Conservation (phyloP, 768 basidiomycete genomes). For the Chalciporus piperatus region DNA sequence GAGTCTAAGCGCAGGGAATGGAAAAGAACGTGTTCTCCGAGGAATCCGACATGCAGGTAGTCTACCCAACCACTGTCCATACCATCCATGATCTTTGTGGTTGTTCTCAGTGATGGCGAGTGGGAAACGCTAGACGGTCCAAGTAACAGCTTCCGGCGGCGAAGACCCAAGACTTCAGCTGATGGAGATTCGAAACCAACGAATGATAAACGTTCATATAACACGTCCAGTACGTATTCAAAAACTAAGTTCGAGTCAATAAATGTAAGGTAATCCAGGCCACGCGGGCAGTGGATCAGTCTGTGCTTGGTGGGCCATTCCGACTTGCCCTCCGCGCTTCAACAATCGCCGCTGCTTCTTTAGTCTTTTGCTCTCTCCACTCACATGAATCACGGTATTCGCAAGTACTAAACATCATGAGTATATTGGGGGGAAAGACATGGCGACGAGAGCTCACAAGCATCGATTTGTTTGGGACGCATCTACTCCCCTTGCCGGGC, state of each 20-base stretch:
- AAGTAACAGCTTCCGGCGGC: too few species aligned
- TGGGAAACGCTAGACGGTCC: too few species aligned
- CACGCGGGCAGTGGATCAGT: background rate
- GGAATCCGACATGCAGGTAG: conserved; percentile 40
- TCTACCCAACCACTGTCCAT: conserved; percentile 36
- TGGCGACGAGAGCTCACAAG: conserved; percentile 44
- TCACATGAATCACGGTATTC: conserved; percentile 77
- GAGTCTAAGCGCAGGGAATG: conserved; percentile 44
- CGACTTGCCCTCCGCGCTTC: background rate
- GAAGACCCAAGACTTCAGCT: too few species aligned
- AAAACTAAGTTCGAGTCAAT: too few species aligned
- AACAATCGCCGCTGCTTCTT: conserved; percentile 27
- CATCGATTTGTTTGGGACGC: conserved; percentile 60
- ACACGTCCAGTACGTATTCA: too few species aligned
- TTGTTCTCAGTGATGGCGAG: background rate
- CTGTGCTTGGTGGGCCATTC: background rate
- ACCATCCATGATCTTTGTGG: conserved; percentile 35
- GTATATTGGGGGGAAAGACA: background rate
- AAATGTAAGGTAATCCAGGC: background rate
- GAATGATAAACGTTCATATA: too few species aligned
- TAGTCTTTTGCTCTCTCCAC: conserved; percentile 60
- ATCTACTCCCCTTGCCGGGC: conserved; percentile 69
- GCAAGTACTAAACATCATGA: conserved; percentile 47
- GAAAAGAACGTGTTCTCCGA: conserved; percentile 48
- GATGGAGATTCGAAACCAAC: too few species aligned